Base-by-base conservation (phyloP, 2,329 filamentous ascomycete genomes). In the Penicillium sp. region DNA sequence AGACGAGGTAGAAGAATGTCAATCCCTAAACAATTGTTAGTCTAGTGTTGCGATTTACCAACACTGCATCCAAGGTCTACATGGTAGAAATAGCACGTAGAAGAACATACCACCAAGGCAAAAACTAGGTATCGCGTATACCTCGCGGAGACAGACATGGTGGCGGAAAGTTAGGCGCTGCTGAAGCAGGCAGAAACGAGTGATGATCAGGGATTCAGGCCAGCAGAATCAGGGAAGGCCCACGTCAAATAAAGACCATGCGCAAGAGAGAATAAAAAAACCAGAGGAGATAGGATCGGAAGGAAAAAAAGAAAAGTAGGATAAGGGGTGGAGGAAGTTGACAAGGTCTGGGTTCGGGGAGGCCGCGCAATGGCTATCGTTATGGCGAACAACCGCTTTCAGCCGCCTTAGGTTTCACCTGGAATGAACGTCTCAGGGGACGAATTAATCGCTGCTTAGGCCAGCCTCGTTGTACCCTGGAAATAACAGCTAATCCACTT, bases 1-100 rank as follows among this genome's bases (percentile, higher is more conserved):
- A 90, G 71, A 96, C 85, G 77, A 93, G 92, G 79, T 93, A 95
- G 74, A 96, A 84, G 61, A 96, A 81, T 62, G 87, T 81, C 62
- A 96, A 76, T 56, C 86, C 79, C 83, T 85, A 59, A 19, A 11
- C 14, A 37, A 16, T 25, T 37, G 5, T 35, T 39, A 54, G 43
- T 26, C n/a, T 33, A 3, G 19, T 21, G 39, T 50, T 55, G 54
- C 35, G 39, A 31, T 52, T 52, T 44, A 10, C 27, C 42, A 19
- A 31, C 1, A 14, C 29, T 1, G 16, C 33, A 21, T 8, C 26
- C 16, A 39, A 21, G 23, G 13, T 48, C 6, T 29, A 39, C 35
- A 50, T 19, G 25, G 7, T 0, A 21, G 10, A 31, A 19, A 31
- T 31, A 33, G 13, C 7, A 8, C 19, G 9, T n/a, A 45, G 21